Percentiles rank a stretch among this genome's conserved stretches.
phyloP scores from a whole-genome alignment of 768 basidiomycete species.

The Hypholoma sublateritium region DNA sequence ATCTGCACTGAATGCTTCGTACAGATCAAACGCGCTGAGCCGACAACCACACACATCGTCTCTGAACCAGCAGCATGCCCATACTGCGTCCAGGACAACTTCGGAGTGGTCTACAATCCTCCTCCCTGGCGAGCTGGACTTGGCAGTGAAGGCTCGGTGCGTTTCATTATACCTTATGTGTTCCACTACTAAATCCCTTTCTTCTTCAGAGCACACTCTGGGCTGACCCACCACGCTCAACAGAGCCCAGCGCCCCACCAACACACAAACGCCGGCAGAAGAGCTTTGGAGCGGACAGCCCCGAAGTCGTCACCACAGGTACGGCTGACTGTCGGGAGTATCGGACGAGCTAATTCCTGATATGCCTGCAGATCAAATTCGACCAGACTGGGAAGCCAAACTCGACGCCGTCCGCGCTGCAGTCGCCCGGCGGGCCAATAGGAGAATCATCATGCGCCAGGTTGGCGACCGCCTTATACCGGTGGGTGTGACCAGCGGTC shows the following conservation, averaged over 20 bases:
- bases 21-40: conserved; percentile 96
- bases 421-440: conserved; percentile 93
- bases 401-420: conserved; percentile 91
- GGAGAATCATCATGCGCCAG: conserved; percentile 97
- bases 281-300: conserved; percentile 82
- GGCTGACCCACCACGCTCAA: conserved; percentile 55
- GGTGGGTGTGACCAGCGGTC: conserved; percentile 91
- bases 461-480: conserved; percentile 97
- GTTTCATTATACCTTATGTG: conserved; percentile 24
- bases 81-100: conserved; percentile 97
- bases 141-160: conserved; percentile 69
- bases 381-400: conserved; percentile 98
- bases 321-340: conserved; percentile 20
- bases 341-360: not conserved
- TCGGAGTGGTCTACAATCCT: conserved; percentile 86
- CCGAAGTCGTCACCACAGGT: conserved; percentile 93
- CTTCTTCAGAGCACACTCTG: conserved; percentile 30
- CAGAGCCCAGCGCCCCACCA: conserved; percentile 41
- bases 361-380: conserved; percentile 75
- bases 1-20: conserved; percentile 99
- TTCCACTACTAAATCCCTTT: conserved; percentile 1
- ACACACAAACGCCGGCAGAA: conserved; percentile 79
- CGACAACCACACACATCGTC: conserved; percentile 91
- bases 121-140: conserved; percentile 82
- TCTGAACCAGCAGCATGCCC: conserved; percentile 98